A percentile compares a stretch with the other conserved stretches of the same genome.
These are phyloP conservation scores for Neoboletus brunneissimus DNA, from an alignment of 768 basidiomycete genomes.

Conservation along the genomic window DNA sequence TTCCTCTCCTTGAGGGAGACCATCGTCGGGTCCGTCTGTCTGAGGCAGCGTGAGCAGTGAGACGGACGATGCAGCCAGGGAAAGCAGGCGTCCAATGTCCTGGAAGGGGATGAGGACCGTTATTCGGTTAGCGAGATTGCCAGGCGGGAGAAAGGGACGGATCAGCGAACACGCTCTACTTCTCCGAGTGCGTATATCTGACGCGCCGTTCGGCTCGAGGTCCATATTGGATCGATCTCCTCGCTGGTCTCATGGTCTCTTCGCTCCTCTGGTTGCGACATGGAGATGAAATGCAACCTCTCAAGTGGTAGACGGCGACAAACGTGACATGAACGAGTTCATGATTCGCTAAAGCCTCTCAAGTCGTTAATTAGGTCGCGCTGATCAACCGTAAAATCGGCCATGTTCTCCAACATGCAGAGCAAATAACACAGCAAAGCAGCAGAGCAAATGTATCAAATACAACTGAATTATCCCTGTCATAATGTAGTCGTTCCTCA, in stretches of 20 bases:
- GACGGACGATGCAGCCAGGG: conserved; percentile 74
- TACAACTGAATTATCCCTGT: conserved; percentile 31
- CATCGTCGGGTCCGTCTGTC: conserved; percentile 66
- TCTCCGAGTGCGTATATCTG: conserved; percentile 79
- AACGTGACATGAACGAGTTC: neutral
- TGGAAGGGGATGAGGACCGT: conserved; percentile 25
- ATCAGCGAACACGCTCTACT: conserved; percentile 64
- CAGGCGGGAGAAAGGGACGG: neutral
- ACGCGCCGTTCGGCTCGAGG: conserved; percentile 73
- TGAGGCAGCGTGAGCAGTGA: conserved; percentile 81
- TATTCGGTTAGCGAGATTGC: neutral
- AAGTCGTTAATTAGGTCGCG: neutral
- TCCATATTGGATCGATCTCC: conserved; percentile 77
- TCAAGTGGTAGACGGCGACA: neutral
- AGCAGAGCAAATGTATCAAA: conserved; percentile 27
- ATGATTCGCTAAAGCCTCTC: neutral
- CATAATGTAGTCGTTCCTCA: conserved; percentile 37
- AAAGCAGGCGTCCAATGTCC: conserved; percentile 77
- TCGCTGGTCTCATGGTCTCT: conserved; percentile 12
- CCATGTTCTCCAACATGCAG: neutral
- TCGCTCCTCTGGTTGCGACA: conserved; percentile 24
- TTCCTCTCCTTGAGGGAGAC: conserved; percentile 76
- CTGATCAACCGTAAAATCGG: neutral
- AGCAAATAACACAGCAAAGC: conserved; percentile 31
- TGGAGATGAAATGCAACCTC: neutral